Percentiles rank a stretch among this genome's conserved stretches.
phyloP scores from a whole-genome alignment of 2,329 filamentous ascomycete species.

The Neonectria ditissima region DNA sequence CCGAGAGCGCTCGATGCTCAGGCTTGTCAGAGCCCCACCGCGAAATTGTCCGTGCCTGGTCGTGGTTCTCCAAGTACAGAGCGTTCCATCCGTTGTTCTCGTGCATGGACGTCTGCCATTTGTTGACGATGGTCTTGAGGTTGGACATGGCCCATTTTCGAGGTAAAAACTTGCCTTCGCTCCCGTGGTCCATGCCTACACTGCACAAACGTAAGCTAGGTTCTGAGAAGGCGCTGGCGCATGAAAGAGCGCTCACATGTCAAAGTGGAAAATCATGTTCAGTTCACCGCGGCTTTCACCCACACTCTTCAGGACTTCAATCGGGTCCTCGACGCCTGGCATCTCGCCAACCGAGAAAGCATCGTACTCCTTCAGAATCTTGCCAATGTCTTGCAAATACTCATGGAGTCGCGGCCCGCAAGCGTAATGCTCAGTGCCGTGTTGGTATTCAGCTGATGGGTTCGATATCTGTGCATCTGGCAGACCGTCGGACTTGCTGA shows the following conservation, averaged over 20 bases:
- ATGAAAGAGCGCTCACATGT: slow-evolving; percentile 22
- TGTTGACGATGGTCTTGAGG: slow-evolving; percentile 50
- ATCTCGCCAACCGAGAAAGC: slow-evolving; percentile 62
- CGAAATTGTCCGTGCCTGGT: slow-evolving; percentile 63
- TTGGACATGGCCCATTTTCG: slow-evolving; percentile 56
- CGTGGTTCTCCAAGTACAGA: slow-evolving; percentile 67
- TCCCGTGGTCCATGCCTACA: slow-evolving; percentile 48
- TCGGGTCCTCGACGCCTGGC: slow-evolving; percentile 50
- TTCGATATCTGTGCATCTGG: slow-evolving; percentile 61
- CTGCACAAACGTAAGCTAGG: too few relatives aligned
- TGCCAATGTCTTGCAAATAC: slow-evolving; percentile 45
- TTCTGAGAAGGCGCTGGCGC: too few relatives aligned
- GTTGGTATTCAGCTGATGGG: slow-evolving; percentile 49
- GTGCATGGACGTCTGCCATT: slow-evolving; percentile 54
- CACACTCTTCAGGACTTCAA: slow-evolving; percentile 61
- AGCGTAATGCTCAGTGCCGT: slow-evolving; percentile 58
- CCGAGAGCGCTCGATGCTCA: slow-evolving; percentile 51
- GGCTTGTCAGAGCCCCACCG: slow-evolving; percentile 58
- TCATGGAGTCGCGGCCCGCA: slow-evolving; percentile 67
- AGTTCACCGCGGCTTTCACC: slow-evolving; percentile 54
- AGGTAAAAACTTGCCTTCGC: slow-evolving; percentile 23
- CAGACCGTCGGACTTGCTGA: slow-evolving; percentile 70
- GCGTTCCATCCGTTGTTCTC: slow-evolving; percentile 60
- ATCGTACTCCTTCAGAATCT: slow-evolving; percentile 61
- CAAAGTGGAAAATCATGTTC: slow-evolving; percentile 45